phyloP scores from a whole-genome alignment of 75 land plant species.

The Chamaecyparis obtusa region DNA sequence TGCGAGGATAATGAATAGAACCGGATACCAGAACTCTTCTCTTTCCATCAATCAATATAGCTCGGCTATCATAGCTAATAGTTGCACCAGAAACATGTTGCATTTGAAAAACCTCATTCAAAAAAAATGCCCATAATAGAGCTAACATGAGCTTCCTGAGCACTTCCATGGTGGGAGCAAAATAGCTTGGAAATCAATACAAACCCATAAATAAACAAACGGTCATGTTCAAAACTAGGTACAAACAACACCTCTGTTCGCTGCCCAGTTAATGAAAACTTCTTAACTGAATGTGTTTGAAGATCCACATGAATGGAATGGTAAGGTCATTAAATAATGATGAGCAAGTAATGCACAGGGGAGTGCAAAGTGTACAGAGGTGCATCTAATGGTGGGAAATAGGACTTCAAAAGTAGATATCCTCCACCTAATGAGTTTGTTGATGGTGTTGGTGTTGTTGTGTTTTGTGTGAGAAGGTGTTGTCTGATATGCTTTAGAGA shows the following conservation, averaged over 20 bases:
- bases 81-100: background rate
- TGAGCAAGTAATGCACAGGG: background rate
- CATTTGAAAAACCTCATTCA: background rate
- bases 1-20: constrained; percentile 49
- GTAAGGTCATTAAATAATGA: background rate
- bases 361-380: background rate
- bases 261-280: background rate
- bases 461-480: background rate
- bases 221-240: background rate
- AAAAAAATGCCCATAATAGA: background rate
- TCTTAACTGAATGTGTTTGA: background rate
- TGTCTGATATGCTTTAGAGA: too few relatives aligned
- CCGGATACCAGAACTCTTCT: constrained; percentile 39
- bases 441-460: background rate
- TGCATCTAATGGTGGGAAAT: background rate
- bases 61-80: constrained; percentile 30
- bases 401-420: background rate
- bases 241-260: background rate
- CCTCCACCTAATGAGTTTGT: background rate
- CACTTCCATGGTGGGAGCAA: background rate
- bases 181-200: background rate
- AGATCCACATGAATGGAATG: background rate
- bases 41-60: constrained; percentile 33
- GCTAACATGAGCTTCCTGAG: background rate
- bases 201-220: background rate